Conservation (phyloP, 306 rosid genomes). For the Ochetophila trinervis region DNA sequence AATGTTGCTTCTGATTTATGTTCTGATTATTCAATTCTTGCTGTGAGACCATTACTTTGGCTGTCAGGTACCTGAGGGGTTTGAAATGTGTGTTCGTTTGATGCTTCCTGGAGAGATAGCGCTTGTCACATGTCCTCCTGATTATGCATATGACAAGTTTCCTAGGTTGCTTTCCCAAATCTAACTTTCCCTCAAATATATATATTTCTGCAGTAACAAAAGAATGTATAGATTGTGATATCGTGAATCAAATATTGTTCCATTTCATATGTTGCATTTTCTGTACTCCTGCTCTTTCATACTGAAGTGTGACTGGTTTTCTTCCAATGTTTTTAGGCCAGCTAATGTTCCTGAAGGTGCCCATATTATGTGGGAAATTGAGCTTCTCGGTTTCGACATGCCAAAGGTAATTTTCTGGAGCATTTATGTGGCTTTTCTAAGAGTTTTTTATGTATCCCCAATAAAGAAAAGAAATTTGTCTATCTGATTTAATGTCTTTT, state of each 20-base stretch:
- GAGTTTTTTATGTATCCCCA: neutral
- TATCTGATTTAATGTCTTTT: neutral
- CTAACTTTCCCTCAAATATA: conserved; percentile 7
- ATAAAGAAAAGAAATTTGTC: neutral
- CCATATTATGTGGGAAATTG: conserved; percentile 90
- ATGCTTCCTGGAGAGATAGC: conserved; percentile 97
- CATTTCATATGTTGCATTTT: neutral
- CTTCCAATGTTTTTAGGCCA: conserved; percentile 49
- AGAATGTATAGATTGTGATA: conserved; percentile 6
- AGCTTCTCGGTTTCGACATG: conserved; percentile 90
- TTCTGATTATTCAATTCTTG: conserved; percentile 13
- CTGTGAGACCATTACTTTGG: conserved; percentile 10
- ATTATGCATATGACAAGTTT: conserved; percentile 94
- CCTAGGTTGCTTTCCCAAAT: conserved; percentile 50
- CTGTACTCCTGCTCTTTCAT: conserved; percentile 17
- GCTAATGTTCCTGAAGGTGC: conserved; percentile 87
- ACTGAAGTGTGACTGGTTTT: conserved; percentile 22
- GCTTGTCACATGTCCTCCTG: conserved; percentile 87
- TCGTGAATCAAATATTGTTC: neutral
- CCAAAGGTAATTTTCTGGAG: conserved; percentile 54
- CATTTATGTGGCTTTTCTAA: neutral
- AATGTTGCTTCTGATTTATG: conserved; percentile 1
- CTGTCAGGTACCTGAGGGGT: conserved; percentile 82
- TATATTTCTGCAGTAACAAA: conserved; percentile 13
- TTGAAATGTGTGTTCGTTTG: conserved; percentile 89